Percentiles rank a stretch among this genome's conserved stretches.
Evolutionary conservation across 352 stramenopile species (phyloP).

Genomic region (Globisporangium megalacanthum): DNA sequence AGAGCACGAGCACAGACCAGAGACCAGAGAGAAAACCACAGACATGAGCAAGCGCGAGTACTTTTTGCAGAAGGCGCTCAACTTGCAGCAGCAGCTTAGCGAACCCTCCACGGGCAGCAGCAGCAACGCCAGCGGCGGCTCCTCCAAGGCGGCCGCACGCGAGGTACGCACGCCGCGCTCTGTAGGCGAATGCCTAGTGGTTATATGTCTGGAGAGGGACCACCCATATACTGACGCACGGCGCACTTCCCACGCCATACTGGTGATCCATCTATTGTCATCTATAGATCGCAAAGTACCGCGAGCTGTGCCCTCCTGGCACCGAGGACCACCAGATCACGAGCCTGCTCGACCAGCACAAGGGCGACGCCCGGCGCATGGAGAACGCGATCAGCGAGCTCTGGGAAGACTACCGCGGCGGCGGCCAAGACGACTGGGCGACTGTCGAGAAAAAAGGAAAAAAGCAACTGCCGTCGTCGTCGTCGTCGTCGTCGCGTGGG

Average conservation of each 20-base stretch:
- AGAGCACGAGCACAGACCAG: conserved; percentile 8
- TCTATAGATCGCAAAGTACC: conserved; percentile 61
- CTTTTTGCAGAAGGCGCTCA: conserved; percentile 72
- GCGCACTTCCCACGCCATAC: no score
- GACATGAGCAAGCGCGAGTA: conserved; percentile 85
- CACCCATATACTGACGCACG: no score
- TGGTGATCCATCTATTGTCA: not conserved
- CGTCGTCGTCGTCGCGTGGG: conserved; percentile 3
- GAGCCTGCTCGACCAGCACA: conserved; percentile 60
- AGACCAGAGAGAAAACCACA: conserved; percentile 19
- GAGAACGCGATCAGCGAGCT: conserved; percentile 76
- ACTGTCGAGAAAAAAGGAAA: conserved; percentile 75
- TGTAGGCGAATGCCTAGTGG: not conserved
- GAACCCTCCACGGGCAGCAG: conserved; percentile 32
- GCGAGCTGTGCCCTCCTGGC: conserved; percentile 75
- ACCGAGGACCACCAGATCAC: conserved; percentile 73
- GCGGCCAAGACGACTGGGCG: conserved; percentile 63
- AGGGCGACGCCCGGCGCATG: conserved; percentile 66
- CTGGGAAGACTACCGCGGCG: conserved; percentile 75
- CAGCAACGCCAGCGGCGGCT: conserved; percentile 15
- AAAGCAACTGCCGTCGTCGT: conserved; percentile 30
- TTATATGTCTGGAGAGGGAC: not conserved
- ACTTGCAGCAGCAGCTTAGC: conserved; percentile 72
- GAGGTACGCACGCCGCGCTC: conserved; percentile 35
- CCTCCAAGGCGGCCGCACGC: conserved; percentile 34